Evolutionary conservation across 139 green algal genomes (phyloP).

Genomic region (Penium margaritaceum): DNA sequence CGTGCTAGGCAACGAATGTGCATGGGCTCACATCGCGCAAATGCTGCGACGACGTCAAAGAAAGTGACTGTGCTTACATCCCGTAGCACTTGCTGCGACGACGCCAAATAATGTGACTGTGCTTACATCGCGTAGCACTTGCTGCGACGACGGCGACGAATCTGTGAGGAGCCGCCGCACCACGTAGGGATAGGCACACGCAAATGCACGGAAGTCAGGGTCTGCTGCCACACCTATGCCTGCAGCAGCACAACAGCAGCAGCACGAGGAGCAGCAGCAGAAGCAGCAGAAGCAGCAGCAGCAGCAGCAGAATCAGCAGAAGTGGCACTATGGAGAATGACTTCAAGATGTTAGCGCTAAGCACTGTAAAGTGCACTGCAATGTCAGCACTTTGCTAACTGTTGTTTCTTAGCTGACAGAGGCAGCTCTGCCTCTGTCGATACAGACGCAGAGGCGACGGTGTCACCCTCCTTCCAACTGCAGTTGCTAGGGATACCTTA

Average conservation of each 20-base stretch:
- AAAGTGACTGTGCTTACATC: background rate
- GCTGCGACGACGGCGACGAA: background rate
- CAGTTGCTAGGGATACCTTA: no score
- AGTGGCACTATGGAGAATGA: background rate
- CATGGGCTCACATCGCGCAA: background rate
- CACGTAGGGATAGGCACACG: slow-evolving; percentile 56
- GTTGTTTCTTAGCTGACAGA: background rate
- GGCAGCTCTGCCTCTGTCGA: no score
- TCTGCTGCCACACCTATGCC: background rate
- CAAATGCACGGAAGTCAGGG: background rate
- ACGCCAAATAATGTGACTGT: no score
- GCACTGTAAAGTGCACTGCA: background rate
- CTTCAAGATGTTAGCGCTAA: background rate
- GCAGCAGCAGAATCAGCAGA: slow-evolving; percentile 12
- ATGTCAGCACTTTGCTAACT: background rate
- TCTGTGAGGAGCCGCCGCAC: slow-evolving; percentile 83
- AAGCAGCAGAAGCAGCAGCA: background rate
- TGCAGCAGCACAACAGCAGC: background rate
- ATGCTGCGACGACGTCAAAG: background rate
- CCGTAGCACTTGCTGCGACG: no score
- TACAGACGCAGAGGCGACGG: no score
- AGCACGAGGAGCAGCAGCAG: background rate
- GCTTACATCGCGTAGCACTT: slow-evolving; percentile 13
- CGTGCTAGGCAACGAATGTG: background rate
- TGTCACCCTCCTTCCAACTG: no score